A percentile compares a stretch with the other conserved stretches of the same genome.
These are phyloP conservation scores for Lagerstroemia speciosa DNA, from an alignment of 345 rosid species.

Conservation along the genomic window DNA sequence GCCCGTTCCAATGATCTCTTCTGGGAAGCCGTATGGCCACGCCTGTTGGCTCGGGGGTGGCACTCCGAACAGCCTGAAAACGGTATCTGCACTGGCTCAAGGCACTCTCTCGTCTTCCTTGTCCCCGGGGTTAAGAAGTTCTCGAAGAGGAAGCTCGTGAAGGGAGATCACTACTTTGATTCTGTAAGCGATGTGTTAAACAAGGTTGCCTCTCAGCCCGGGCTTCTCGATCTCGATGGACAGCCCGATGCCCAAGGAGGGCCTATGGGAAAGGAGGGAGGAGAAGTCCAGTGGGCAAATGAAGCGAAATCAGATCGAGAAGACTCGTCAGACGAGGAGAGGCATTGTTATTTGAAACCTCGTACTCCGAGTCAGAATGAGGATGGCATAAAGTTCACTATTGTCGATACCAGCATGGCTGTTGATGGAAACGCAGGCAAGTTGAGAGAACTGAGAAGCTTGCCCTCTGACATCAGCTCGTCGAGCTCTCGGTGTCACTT, in stretches of 20 bases:
- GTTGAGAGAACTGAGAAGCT: slow-evolving; percentile 36
- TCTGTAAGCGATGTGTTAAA: slow-evolving; percentile 47
- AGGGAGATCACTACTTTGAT: slow-evolving; percentile 71
- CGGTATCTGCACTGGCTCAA: slow-evolving; percentile 22
- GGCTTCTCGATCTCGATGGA: slow-evolving; percentile 43
- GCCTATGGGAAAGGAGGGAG: background rate
- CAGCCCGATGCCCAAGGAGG: slow-evolving; percentile 7
- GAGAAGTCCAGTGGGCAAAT: slow-evolving; percentile 14
- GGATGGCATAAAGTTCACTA: slow-evolving; percentile 31
- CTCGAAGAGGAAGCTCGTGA: slow-evolving; percentile 62
- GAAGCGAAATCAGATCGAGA: slow-evolving; percentile 21
- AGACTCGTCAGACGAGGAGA: slow-evolving; percentile 25
- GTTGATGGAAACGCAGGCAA: slow-evolving; percentile 20
- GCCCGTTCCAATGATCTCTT: slow-evolving; percentile 68
- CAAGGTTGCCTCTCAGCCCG: slow-evolving; percentile 40
- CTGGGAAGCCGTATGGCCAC: slow-evolving; percentile 98
- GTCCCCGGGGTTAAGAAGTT: slow-evolving; percentile 62
- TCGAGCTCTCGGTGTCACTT: slow-evolving; percentile 19
- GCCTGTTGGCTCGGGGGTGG: slow-evolving; percentile 83
- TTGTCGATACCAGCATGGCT: slow-evolving; percentile 46
- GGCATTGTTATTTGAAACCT: slow-evolving; percentile 43
- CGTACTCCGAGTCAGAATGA: slow-evolving; percentile 13
- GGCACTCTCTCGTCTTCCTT: slow-evolving; percentile 60
- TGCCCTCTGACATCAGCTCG: slow-evolving; percentile 25
- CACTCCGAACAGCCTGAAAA: slow-evolving; percentile 71